Percentiles rank a stretch among this genome's conserved stretches.
Conservation (phyloP, 768 basidiomycete genomes). For the Termitomyces bulborhizus region DNA sequence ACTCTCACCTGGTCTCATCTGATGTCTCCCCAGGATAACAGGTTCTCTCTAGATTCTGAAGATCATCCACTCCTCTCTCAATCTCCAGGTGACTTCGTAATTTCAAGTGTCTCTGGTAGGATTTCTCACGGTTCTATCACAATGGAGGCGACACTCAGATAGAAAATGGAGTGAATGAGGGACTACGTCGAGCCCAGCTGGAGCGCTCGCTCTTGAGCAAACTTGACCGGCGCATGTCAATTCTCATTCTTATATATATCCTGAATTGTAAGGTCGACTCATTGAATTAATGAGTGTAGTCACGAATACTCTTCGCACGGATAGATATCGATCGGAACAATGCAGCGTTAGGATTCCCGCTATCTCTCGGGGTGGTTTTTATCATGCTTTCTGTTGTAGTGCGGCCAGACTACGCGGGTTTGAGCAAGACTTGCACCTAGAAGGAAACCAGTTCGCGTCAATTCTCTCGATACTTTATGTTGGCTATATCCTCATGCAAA, state of each 20-base stretch:
- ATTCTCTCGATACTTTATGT: slow-evolving; percentile 66
- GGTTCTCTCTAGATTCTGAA: neutral
- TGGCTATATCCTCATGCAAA: slow-evolving; percentile 74
- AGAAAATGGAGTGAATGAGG: slow-evolving; percentile 27
- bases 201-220: slow-evolving; percentile 51
- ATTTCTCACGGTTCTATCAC: neutral
- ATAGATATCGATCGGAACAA: slow-evolving; percentile 71
- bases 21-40: slow-evolving; percentile 1
- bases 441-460: slow-evolving; percentile 59
- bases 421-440: slow-evolving; percentile 57
- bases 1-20: neutral
- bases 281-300: neutral
- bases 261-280: slow-evolving; percentile 35
- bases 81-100: neutral
- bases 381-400: slow-evolving; percentile 25
- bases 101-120: neutral
- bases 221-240: slow-evolving; percentile 50
- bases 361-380: neutral
- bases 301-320: neutral
- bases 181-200: slow-evolving; percentile 36
- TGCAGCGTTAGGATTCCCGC: slow-evolving; percentile 25
- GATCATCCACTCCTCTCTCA: slow-evolving; percentile 11
- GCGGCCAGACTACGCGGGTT: slow-evolving; percentile 71
- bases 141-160: neutral
- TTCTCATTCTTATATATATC: slow-evolving; percentile 47